Percentiles rank a stretch among this genome's conserved stretches.
Evolutionary conservation across 495 filamentous ascomycete genomes (phyloP).

Genomic region (Thermochaetoides thermophila): DNA sequence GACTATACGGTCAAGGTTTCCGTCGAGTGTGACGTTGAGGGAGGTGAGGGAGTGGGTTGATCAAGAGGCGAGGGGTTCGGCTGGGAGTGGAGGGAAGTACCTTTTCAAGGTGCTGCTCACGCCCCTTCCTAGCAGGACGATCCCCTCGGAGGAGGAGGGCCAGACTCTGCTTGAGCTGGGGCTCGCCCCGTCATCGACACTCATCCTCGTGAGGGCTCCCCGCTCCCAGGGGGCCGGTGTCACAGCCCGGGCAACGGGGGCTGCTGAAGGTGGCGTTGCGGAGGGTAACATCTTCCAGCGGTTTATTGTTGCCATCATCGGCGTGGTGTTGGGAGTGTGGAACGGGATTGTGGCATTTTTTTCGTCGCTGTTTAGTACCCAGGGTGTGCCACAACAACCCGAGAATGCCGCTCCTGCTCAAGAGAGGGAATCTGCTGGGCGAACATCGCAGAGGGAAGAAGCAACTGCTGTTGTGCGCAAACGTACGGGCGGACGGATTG

Average conservation of each 20-base stretch:
- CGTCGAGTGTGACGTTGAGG: conserved; percentile 44
- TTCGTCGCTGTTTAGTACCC: conserved; percentile 16
- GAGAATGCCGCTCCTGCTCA: background rate
- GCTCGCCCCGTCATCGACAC: conserved; percentile 60
- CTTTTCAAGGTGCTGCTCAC: conserved; percentile 74
- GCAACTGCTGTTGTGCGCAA: too few relatives aligned
- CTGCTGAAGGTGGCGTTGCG: conserved; percentile 22
- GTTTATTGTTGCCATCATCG: conserved; percentile 37
- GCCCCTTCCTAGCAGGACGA: conserved; percentile 56
- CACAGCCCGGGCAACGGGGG: conserved; percentile 46
- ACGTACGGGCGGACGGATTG: conserved; percentile 8
- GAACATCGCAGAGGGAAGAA: background rate
- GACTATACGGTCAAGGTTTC: conserved; percentile 58
- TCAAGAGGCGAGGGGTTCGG: conserved; percentile 20
- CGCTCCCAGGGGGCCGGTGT: background rate
- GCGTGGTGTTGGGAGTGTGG: background rate
- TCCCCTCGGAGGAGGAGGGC: conserved; percentile 61
- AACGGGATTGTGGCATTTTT: conserved; percentile 18
- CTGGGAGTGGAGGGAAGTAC: conserved; percentile 36
- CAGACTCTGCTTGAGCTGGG: conserved; percentile 49
- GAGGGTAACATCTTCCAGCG: conserved; percentile 31
- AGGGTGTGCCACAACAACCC: conserved; percentile 3
- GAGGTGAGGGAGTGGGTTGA: conserved; percentile 74
- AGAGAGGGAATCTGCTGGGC: background rate
- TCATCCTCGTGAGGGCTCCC: conserved; percentile 48